These are phyloP conservation scores for Lachnellula willkommii DNA, from an alignment of 2,329 filamentous ascomycete species.

Conservation along the genomic window DNA sequence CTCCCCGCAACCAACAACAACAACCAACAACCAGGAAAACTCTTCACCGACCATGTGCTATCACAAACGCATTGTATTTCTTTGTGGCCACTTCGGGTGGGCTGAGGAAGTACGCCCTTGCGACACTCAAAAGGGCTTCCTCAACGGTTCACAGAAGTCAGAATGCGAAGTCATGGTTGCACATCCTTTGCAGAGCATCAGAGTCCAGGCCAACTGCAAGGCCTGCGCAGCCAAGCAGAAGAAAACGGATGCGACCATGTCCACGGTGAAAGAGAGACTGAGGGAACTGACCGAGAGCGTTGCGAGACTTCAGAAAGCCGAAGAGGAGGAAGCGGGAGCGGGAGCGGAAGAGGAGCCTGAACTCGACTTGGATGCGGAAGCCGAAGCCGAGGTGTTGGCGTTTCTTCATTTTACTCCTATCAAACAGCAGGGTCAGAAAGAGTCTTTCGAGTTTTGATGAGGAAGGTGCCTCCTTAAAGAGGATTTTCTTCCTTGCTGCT, in stretches of 20 bases:
- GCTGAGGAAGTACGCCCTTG: neutral
- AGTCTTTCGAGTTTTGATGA: neutral
- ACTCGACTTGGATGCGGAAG: neutral
- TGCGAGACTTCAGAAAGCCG: neutral
- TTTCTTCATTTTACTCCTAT: too few relatives aligned
- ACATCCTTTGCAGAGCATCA: neutral
- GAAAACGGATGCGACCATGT: neutral
- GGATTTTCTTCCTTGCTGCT: neutral
- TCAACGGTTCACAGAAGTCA: neutral
- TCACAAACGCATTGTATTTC: slow-evolving; percentile 1
- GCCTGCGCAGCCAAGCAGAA: neutral
- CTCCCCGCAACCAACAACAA: neutral
- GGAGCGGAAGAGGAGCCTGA: neutral
- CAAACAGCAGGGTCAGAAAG: too few relatives aligned
- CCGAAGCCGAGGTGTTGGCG: neutral
- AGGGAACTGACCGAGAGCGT: neutral
- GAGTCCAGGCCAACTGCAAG: neutral
- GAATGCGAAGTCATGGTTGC: neutral
- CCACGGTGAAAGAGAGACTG: neutral
- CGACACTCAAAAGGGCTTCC: neutral
- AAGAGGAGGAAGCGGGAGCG: neutral
- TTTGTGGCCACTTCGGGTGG: slow-evolving; percentile 1
- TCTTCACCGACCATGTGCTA: neutral
- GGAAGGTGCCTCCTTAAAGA: neutral
- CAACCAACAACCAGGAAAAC: neutral